phyloP scores from a whole-genome alignment of 2,329 filamentous ascomycete species.

The Ascochyta clinopodiicola region DNA sequence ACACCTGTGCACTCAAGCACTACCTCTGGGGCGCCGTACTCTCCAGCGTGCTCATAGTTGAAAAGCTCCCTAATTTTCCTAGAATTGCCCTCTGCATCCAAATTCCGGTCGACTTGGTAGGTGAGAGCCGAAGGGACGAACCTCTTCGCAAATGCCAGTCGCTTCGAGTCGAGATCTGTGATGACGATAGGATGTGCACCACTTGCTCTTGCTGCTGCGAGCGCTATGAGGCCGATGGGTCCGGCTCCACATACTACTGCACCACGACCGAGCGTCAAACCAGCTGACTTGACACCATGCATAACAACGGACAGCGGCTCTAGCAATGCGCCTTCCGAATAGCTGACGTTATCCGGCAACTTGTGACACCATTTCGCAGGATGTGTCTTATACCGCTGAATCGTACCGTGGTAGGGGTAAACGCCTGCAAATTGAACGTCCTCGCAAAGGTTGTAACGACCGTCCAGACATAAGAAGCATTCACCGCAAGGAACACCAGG shows the following conservation, averaged over 20 bases:
- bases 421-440: slow-evolving; percentile 67
- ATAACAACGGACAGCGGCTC: slow-evolving; percentile 70
- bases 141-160: slow-evolving; percentile 64
- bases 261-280: slow-evolving; percentile 62
- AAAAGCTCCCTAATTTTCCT: slow-evolving; percentile 62
- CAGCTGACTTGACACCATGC: slow-evolving; percentile 63
- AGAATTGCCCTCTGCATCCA: slow-evolving; percentile 59
- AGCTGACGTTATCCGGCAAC: slow-evolving; percentile 63
- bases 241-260: slow-evolving; percentile 63
- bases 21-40: slow-evolving; percentile 64
- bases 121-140: slow-evolving; percentile 63
- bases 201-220: slow-evolving; percentile 66
- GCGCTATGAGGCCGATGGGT: slow-evolving; percentile 68
- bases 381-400: slow-evolving; percentile 68
- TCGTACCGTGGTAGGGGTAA: slow-evolving; percentile 65
- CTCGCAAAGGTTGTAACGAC: slow-evolving; percentile 69
- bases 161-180: slow-evolving; percentile 65
- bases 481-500: slow-evolving; percentile 68
- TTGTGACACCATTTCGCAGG: slow-evolving; percentile 61
- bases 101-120: slow-evolving; percentile 59
- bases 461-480: slow-evolving; percentile 66
- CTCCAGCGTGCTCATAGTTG: slow-evolving; percentile 49
- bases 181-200: slow-evolving; percentile 70
- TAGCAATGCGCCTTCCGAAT: slow-evolving; percentile 66
- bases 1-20: slow-evolving; percentile 72